A percentile compares a stretch with the other conserved stretches of the same genome.
phyloP scores from a whole-genome alignment of 1,284 basidiomycete genomes.

The Tilletia caries region DNA sequence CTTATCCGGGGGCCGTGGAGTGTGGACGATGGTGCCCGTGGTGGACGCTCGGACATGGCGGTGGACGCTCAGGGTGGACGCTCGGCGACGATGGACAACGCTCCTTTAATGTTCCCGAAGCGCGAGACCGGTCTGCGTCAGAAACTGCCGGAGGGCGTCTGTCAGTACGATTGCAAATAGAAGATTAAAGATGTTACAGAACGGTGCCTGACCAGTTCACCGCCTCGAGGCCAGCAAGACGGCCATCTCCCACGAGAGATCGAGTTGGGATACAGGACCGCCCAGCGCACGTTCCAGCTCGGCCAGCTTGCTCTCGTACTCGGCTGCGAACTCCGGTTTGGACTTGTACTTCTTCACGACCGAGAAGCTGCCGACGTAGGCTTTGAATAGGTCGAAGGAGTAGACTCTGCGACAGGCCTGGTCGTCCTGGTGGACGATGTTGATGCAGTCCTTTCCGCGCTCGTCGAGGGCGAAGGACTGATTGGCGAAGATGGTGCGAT shows the following conservation, averaged over 20 bases:
- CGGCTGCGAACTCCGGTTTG: background rate
- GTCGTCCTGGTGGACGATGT: background rate
- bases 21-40: too few species aligned
- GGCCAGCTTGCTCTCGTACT: background rate
- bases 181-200: too few species aligned
- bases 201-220: too few species aligned
- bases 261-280: background rate
- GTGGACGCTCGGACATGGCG: too few species aligned
- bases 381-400: background rate
- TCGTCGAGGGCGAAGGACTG: conserved; percentile 1
- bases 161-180: too few species aligned
- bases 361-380: conserved; percentile 4
- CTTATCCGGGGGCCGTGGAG: too few species aligned
- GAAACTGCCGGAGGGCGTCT: too few species aligned
- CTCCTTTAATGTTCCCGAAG: too few species aligned
- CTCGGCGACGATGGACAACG: too few species aligned
- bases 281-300: background rate
- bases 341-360: background rate
- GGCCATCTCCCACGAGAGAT: conserved; percentile 5
- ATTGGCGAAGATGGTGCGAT: conserved; percentile 2
- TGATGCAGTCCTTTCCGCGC: background rate
- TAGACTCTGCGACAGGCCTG: background rate
- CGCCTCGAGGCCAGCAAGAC: background rate
- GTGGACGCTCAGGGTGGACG: too few species aligned
- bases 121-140: too few species aligned